These are phyloP conservation scores for Citrus trifoliata DNA, from an alignment of 345 rosid species.

Conservation along the genomic window DNA sequence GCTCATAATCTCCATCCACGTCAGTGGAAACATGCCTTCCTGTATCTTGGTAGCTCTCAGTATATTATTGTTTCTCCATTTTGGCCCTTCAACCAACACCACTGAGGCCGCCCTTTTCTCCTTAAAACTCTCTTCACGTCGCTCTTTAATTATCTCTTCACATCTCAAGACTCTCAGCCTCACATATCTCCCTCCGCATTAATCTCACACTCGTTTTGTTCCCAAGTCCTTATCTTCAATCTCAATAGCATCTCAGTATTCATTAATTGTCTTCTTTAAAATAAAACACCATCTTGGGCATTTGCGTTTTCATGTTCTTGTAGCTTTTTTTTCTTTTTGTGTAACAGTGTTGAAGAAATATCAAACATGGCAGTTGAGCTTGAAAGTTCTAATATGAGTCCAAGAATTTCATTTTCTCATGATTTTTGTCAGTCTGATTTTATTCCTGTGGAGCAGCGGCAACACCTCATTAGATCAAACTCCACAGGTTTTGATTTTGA, in stretches of 20 bases:
- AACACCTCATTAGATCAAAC: slow-evolving; percentile 39
- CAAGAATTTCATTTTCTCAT: slow-evolving; percentile 78
- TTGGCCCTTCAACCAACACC: slow-evolving; percentile 9
- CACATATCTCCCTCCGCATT: neutral
- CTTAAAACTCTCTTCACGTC: slow-evolving; percentile 27
- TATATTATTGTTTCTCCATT: neutral
- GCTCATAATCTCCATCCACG: neutral
- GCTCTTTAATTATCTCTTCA: slow-evolving; percentile 1
- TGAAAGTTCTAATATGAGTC: slow-evolving; percentile 56
- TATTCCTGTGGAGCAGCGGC: slow-evolving; percentile 55
- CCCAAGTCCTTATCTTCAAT: neutral
- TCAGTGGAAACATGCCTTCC: slow-evolving; percentile 11
- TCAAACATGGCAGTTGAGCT: slow-evolving; percentile 63
- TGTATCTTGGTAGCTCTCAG: slow-evolving; percentile 9
- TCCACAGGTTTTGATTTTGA: slow-evolving; percentile 55
- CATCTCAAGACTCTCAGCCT: neutral
- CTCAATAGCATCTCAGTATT: too few species aligned
- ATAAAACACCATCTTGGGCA: too few species aligned
- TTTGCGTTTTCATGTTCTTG: neutral
- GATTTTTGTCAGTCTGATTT: slow-evolving; percentile 53
- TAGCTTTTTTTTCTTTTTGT: too few species aligned
- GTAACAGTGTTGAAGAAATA: neutral
- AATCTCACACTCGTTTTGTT: neutral
- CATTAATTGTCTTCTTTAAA: too few species aligned
- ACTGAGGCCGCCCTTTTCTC: slow-evolving; percentile 11